Conservation (phyloP, 1,284 basidiomycete species). For the Trichosporon coremiiforme region DNA sequence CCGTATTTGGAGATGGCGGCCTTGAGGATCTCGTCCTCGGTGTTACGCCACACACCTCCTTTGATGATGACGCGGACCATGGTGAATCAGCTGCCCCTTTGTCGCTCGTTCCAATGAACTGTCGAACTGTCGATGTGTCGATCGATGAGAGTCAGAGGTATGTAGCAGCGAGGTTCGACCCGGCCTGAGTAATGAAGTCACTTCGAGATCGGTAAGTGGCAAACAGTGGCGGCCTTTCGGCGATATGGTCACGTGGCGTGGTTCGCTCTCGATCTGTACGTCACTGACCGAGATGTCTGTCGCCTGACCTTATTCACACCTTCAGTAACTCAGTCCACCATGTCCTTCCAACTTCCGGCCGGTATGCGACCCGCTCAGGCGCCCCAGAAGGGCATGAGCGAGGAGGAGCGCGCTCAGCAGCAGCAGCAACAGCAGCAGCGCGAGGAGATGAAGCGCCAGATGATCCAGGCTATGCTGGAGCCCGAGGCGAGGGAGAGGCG, state of each 20-base stretch:
- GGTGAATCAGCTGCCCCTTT: slow-evolving; percentile 21
- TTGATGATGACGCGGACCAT: slow-evolving; percentile 86
- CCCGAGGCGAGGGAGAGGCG: slow-evolving; percentile 83
- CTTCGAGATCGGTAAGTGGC: slow-evolving; percentile 2
- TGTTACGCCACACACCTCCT: slow-evolving; percentile 68
- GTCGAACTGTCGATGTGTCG: slow-evolving; percentile 4
- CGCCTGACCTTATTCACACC: slow-evolving; percentile 2
- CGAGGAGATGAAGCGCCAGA: slow-evolving; percentile 67
- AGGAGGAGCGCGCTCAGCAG: slow-evolving; percentile 45
- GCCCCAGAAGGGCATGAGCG: slow-evolving; percentile 30
- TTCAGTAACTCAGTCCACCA: slow-evolving; percentile 30
- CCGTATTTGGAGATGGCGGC: slow-evolving; percentile 97
- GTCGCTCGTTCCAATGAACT: slow-evolving; percentile 10
- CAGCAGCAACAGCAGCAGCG: slow-evolving; percentile 54
- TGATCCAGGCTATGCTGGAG: slow-evolving; percentile 88
- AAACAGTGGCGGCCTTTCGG: slow-evolving; percentile 16
- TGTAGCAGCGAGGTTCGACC: not conserved
- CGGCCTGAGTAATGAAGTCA: slow-evolving; percentile 1
- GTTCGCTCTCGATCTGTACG: not conserved
- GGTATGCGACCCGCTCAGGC: slow-evolving; percentile 46
- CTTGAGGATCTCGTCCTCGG: slow-evolving; percentile 92
- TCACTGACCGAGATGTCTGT: slow-evolving; percentile 3
- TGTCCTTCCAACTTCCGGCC: slow-evolving; percentile 56
- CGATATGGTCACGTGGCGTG: slow-evolving; percentile 13
- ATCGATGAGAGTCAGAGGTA: not conserved